Base-by-base conservation (phyloP, 2,329 filamentous ascomycete species). In the Diaporthe caulivora region DNA sequence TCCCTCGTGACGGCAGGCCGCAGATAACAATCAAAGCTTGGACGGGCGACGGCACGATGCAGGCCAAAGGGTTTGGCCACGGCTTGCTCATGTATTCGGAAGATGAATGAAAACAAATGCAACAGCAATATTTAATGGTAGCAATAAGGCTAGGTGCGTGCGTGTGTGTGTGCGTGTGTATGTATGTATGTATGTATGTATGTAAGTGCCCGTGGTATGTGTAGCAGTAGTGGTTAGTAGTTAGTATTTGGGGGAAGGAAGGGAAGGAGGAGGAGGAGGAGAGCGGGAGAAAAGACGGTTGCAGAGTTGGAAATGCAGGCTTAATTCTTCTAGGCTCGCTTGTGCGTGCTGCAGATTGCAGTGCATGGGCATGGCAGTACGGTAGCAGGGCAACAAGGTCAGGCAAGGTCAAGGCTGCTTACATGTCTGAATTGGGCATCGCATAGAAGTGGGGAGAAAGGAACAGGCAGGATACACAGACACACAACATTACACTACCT, bases 1-100 rank as follows among this genome's bases (percentile, higher is more conserved):
- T 62, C 24, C 68, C 55, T 62, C 68, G 44, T 44, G 68, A 51
- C 68, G 68, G 68, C 44, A 51, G 40, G 55, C 68, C 44, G 42
- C 68, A 71, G 68, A 40, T 53, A 71, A 60, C 55, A 71, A 70
- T 42, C 55, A 60, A 51, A 51, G 68, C 42, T 51, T 53, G 47
- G 68, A 53, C 53, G 55, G 55, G 55, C 37, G 58, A 42, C 44
- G 13, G 69, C 55, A 51, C 49, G 47, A 53, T 18, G 62, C 62
- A 53, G 31, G 40, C 40, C n/a, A n/a, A 31, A 24, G 21, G n/a
- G 31, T 26, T 26, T n/a, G 24, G 18, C 37, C n/a, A 34, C 29
- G n/a, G 55, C 37, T 26, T 15, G 55, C 34, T 58, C 21, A 11
- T 40, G 55, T n/a, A 34, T 40, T 26, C 34, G 34, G 55, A 31